These are phyloP conservation scores for Cyberlindnera mississippiensis DNA, from an alignment of 805 yeast genomes.

Conservation along the genomic window DNA sequence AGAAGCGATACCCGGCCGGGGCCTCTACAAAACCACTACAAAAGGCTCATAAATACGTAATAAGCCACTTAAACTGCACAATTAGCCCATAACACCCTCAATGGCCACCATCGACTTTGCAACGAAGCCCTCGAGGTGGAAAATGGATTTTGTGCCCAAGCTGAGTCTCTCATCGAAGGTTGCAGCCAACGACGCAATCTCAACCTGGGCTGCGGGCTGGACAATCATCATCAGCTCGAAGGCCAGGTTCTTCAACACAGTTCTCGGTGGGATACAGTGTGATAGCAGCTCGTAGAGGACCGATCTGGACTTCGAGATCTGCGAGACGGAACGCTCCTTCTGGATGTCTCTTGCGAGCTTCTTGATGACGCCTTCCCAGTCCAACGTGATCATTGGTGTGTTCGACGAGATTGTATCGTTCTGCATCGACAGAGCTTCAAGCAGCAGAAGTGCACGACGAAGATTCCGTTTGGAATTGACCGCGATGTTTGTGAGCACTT, in stretches of 20 bases:
- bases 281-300: conserved; percentile 78
- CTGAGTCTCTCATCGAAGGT: conserved; percentile 81
- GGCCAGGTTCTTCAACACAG: conserved; percentile 63
- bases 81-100: conserved; percentile 40
- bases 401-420: conserved; percentile 45
- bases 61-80: too few species aligned
- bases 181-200: conserved; percentile 57
- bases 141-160: conserved; percentile 83
- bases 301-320: conserved; percentile 53
- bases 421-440: conserved; percentile 79
- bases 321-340: conserved; percentile 60
- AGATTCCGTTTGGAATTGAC: conserved; percentile 61
- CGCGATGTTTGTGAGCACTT: conserved; percentile 51
- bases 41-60: too few species aligned
- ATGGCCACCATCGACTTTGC: conserved; percentile 82
- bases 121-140: conserved; percentile 91
- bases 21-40: too few species aligned
- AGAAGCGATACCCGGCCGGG: too few species aligned
- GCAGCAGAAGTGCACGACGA: conserved; percentile 68
- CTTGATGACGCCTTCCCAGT: conserved; percentile 83
- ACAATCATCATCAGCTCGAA: conserved; percentile 39
- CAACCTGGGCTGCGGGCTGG: conserved; percentile 32
- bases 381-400: conserved; percentile 63
- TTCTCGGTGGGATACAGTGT: conserved; percentile 88
- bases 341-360: conserved; percentile 58